Evolutionary conservation across 1,139 yeast species (phyloP), one percentile per base, ranked within the genome.

Genomic region (Yamadazyma aaseri): DNA sequence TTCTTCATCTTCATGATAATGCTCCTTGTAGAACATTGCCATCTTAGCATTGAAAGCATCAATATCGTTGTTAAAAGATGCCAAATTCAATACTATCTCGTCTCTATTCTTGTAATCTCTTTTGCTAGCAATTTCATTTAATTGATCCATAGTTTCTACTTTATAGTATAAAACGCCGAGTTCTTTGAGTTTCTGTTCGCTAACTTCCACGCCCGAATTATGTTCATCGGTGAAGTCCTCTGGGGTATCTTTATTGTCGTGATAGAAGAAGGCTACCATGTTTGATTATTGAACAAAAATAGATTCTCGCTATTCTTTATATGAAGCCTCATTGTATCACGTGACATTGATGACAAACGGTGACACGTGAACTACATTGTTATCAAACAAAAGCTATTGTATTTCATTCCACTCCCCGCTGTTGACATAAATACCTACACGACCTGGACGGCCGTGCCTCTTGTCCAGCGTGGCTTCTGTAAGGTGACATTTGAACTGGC

Each of bases 1-100:
- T 65, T 92, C 98, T 61, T 92, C 98, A 56, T 92, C 98, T 57
- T 92, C 97, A 56, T 92, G 98, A 45, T 86, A 70, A 59, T 92
- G 98, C 57, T 92, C 97, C 32, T 76, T 70, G 63, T 83, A 87
- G 59, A 90, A 90, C 35, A 62, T 73, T 41, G 73, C 65, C 62
- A 90, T 73, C 58, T 87, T 86, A 39, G 65, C 67, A 44, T 78
- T 71, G 51, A 84, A 77, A 1, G 77, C 81, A 3, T 55, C 60
- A 25, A 74, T 71, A 34, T 81, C 81, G 29, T 83, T 79, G 6
- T 82, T 81, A 53, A 89, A 78, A 0, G 82, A 69, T 6, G 63
- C 76, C 28, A 79, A 73, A 21, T 79, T 74, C 36, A 92, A 71
- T 31, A 64, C 64, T 20, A 92, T 77, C 33, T 65, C 71, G 58